These are phyloP conservation scores for Theobroma cacao DNA, from an alignment of 345 rosid genomes.

Conservation along the genomic window DNA sequence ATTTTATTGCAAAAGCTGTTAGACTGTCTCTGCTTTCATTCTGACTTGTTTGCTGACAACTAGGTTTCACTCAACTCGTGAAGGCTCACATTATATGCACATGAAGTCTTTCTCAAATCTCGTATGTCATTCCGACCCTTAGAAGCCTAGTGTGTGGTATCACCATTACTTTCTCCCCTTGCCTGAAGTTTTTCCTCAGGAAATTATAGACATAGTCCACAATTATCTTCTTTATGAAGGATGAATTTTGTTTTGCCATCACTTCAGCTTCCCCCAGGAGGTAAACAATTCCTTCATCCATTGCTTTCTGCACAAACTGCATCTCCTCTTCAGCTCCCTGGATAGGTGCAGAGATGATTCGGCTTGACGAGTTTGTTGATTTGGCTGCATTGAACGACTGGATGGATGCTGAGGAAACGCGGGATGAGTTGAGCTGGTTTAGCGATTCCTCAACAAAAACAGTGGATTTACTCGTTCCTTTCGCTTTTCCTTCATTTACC, in stretches of 20 bases:
- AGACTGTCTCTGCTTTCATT: neutral
- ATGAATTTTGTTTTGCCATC: constrained; percentile 43
- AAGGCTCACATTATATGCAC: neutral
- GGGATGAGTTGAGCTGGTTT: constrained; percentile 18
- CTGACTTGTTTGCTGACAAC: neutral
- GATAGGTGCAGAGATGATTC: constrained; percentile 16
- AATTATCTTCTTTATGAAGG: constrained; percentile 54
- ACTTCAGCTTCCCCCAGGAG: constrained; percentile 70
- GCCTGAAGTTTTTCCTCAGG: constrained; percentile 64
- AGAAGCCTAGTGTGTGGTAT: constrained; percentile 63
- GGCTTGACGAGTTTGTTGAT: constrained; percentile 20
- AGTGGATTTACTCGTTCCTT: constrained; percentile 10
- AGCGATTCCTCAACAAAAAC: constrained; percentile 38
- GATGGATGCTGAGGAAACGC: constrained; percentile 42
- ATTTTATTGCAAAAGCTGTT: neutral
- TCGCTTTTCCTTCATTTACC: constrained; percentile 20
- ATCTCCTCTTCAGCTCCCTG: constrained; percentile 45
- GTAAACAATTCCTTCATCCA: constrained; percentile 64
- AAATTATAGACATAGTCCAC: constrained; percentile 55
- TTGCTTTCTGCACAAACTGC: constrained; percentile 51
- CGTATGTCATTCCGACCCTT: constrained; percentile 84
- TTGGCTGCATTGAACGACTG: constrained; percentile 19
- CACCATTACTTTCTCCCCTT: constrained; percentile 49
- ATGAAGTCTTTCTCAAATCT: constrained; percentile 33
- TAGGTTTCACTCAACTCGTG: neutral